Evolutionary conservation across 805 yeast species (phyloP).

Genomic region (Suhomyces pyralidae): DNA sequence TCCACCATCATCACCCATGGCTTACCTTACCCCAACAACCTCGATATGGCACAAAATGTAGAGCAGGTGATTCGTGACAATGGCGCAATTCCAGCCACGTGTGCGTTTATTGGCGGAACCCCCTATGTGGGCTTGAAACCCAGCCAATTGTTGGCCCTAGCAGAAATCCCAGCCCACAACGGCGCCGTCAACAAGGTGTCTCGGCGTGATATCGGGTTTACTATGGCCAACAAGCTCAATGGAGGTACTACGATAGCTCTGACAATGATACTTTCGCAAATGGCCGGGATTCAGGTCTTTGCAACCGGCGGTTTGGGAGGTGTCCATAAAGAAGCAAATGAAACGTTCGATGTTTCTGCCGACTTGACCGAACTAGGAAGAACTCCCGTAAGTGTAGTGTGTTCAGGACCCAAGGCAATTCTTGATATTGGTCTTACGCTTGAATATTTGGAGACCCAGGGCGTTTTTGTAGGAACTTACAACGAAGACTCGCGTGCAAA

Average conservation of each 20-base stretch:
- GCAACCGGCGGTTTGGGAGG: slow-evolving; percentile 96
- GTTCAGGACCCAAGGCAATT: slow-evolving; percentile 88
- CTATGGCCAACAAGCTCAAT: slow-evolving; percentile 56
- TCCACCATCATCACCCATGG: slow-evolving; percentile 91
- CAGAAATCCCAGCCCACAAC: slow-evolving; percentile 25
- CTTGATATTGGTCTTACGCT: slow-evolving; percentile 76
- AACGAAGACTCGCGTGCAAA: slow-evolving; percentile 46
- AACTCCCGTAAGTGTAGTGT: slow-evolving; percentile 86
- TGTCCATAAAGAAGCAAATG: slow-evolving; percentile 75
- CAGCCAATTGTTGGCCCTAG: slow-evolving; percentile 49
- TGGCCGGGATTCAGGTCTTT: slow-evolving; percentile 78
- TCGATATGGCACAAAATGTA: slow-evolving; percentile 67
- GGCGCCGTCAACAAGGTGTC: slow-evolving; percentile 59
- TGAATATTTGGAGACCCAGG: slow-evolving; percentile 88
- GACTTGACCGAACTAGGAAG: slow-evolving; percentile 81
- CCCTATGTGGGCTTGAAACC: slow-evolving; percentile 65
- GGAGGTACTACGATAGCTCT: slow-evolving; percentile 93
- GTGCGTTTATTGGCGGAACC: slow-evolving; percentile 69
- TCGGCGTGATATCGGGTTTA: slow-evolving; percentile 72
- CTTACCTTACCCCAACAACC: slow-evolving; percentile 73
- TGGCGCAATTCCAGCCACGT: slow-evolving; percentile 83
- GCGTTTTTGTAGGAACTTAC: slow-evolving; percentile 76
- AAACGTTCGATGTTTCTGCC: slow-evolving; percentile 78
- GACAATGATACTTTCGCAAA: slow-evolving; percentile 76
- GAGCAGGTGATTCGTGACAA: slow-evolving; percentile 56